Percentiles rank a stretch among this genome's conserved stretches.
These are phyloP conservation scores for Litsea cubeba DNA, from an alignment of 164 flowering plant genomes.

Conservation along the genomic window DNA sequence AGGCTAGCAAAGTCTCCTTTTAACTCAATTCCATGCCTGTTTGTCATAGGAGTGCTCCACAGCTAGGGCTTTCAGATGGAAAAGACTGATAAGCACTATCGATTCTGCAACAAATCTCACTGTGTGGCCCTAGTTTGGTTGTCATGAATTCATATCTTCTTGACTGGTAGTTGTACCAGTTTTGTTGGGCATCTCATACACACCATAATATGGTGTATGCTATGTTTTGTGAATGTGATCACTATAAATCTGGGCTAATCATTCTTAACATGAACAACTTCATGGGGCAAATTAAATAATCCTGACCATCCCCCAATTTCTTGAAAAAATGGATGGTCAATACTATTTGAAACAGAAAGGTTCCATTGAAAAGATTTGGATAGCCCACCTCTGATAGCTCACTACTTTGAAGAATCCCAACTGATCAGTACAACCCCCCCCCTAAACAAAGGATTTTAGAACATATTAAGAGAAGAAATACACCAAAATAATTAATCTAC, in stretches of 20 bases:
- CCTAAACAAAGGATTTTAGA: too few species aligned
- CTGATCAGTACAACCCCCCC: too few species aligned
- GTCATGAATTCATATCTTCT: background rate
- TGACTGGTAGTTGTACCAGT: background rate
- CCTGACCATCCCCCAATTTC: too few species aligned
- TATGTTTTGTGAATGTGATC: background rate
- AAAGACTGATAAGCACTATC: background rate
- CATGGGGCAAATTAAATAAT: too few species aligned
- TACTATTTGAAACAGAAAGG: too few species aligned
- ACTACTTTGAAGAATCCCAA: too few species aligned
- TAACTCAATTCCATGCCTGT: background rate
- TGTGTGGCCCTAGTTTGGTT: background rate
- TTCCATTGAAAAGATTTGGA: too few species aligned
- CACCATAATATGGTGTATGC: background rate
- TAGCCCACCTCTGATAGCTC: too few species aligned
- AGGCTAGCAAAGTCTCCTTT: background rate
- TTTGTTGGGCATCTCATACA: background rate
- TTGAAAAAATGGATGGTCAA: too few species aligned
- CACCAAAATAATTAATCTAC: too few species aligned
- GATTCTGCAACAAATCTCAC: background rate
- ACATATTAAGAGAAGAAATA: too few species aligned
- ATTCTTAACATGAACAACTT: background rate
- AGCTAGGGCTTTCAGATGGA: background rate
- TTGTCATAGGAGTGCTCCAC: background rate
- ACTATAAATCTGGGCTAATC: background rate